A percentile compares a stretch with the other conserved stretches of the same genome.
These are phyloP conservation scores for Pinus tabuliformis DNA, from an alignment of 75 land plant species.

Conservation along the genomic window DNA sequence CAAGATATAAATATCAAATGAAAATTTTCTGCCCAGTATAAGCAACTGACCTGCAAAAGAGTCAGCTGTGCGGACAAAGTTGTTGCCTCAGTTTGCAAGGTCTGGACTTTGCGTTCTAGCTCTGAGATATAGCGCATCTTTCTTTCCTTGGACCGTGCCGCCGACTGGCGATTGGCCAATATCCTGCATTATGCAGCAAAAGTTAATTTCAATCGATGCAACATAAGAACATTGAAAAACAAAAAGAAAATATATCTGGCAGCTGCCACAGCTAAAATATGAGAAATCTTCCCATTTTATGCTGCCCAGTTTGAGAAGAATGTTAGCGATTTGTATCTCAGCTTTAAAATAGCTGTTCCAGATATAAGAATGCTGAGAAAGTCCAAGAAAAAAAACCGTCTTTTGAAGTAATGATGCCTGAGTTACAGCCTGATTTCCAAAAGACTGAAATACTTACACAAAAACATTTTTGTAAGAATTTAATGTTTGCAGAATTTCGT, in stretches of 20 bases:
- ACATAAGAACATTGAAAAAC: neutral
- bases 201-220: neutral
- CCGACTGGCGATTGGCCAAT: conserved; percentile 52
- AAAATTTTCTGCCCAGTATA: neutral
- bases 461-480: neutral
- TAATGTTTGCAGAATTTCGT: neutral
- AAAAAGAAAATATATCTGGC: neutral
- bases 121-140: conserved; percentile 50
- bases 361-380: neutral
- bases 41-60: conserved; percentile 33
- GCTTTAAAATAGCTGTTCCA: neutral
- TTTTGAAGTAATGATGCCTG: neutral
- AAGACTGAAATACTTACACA: neutral
- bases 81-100: conserved; percentile 54
- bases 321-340: neutral
- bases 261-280: neutral
- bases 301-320: neutral
- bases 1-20: neutral
- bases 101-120: conserved; percentile 51
- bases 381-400: neutral
- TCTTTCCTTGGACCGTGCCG: conserved; percentile 57
- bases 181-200: conserved; percentile 32
- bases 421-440: neutral
- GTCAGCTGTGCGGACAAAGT: conserved; percentile 53
- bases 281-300: neutral